Percentiles rank a stretch among this genome's conserved stretches.
Evolutionary conservation across 1,284 basidiomycete genomes (phyloP).

Genomic region (Termitomyces sp.): DNA sequence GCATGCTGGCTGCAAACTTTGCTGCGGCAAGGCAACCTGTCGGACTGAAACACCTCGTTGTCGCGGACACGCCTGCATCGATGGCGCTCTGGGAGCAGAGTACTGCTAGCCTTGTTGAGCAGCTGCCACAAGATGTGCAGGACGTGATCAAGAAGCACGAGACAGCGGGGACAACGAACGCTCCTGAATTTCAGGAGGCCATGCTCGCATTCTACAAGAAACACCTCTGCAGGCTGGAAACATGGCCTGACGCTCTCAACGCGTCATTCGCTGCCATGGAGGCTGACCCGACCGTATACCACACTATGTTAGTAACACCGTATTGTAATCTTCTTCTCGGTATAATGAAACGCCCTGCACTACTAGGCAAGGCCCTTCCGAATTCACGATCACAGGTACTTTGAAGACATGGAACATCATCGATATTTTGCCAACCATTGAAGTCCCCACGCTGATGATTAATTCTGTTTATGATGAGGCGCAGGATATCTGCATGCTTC

Average conservation of each 20-base stretch:
- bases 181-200: slow-evolving; percentile 41
- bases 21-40: slow-evolving; percentile 30
- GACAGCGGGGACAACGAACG: slow-evolving; percentile 37
- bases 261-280: slow-evolving; percentile 29
- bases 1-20: slow-evolving; percentile 38
- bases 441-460: slow-evolving; percentile 42
- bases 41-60: slow-evolving; percentile 37
- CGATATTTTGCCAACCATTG: slow-evolving; percentile 38
- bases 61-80: slow-evolving; percentile 35
- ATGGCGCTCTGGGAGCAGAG: slow-evolving; percentile 34
- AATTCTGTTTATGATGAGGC: slow-evolving; percentile 50
- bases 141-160: slow-evolving; percentile 44
- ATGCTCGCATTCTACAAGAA: slow-evolving; percentile 37
- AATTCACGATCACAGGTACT: slow-evolving; percentile 43
- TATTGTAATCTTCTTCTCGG: not conserved
- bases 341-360: not conserved
- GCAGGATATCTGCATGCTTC: slow-evolving; percentile 37
- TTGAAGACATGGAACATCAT: slow-evolving; percentile 46
- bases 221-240: slow-evolving; percentile 42
- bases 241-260: slow-evolving; percentile 34
- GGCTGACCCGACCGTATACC: slow-evolving; percentile 45
- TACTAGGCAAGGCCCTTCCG: slow-evolving; percentile 46
- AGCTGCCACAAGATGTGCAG: slow-evolving; percentile 38
- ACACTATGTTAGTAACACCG: slow-evolving; percentile 26
- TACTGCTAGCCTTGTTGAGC: slow-evolving; percentile 26